Base-by-base conservation (phyloP, 1,284 basidiomycete species). In the Ustilago curta region DNA sequence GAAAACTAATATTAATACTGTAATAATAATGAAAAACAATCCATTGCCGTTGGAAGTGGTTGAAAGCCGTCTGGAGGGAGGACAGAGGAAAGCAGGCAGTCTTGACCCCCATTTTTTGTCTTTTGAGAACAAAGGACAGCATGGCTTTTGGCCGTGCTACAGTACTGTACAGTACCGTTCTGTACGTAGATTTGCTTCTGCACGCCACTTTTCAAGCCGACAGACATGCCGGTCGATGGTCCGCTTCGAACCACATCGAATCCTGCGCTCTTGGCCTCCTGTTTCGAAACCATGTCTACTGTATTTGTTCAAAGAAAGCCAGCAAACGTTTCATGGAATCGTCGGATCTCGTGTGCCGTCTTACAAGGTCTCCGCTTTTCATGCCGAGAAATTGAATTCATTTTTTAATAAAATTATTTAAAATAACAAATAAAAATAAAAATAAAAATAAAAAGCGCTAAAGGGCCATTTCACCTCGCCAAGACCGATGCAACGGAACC, bases 401-500 rank as follows among this genome's bases (percentile, higher is more conserved):
- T n/a, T n/a, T n/a, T n/a, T n/a, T n/a, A n/a, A n/a, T n/a, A n/a
- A n/a, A n/a, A n/a, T n/a, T n/a, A n/a, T n/a, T n/a, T n/a, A n/a
- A n/a, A n/a, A n/a, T 16, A 37, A 40, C 18, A 40, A 42, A 42
- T 42, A 8, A 14, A 19, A 4, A 42, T 42, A 45, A 45, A 45
- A 31, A 31, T 31, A 19, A 19, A 31, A 48, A 48, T 29, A 31
- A 32, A 31, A 31, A 12, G 23, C 42, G 42, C 42, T 44, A 44
- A 44, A 47, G 27, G 25, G 27, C 8, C 25, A 47, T 47, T 47
- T 45, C 2, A 49, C 25, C 52, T 35, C 40, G 59, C 59, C 59
- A 62, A 62, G 59, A 29, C 47, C 59, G 51, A 61, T 11, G n/a
- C 25, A 54, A 19, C 31, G 59, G 51, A 54, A 48, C 59, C 59